These are phyloP conservation scores for Hyaloscypha variabilis DNA, from an alignment of 495 filamentous ascomycete species.

Conservation along the genomic window DNA sequence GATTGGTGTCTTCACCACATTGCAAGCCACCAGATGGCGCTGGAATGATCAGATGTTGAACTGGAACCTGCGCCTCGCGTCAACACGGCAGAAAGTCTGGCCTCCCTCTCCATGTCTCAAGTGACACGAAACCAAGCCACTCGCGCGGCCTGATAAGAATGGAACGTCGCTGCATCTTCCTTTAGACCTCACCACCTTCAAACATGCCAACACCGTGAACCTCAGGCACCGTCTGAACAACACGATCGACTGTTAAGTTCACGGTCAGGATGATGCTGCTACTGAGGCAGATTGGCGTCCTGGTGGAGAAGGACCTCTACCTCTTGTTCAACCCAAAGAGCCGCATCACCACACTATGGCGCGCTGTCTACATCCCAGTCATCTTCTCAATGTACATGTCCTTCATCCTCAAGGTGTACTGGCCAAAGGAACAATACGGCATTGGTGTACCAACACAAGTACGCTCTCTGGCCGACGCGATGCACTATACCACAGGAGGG, in stretches of 20 bases:
- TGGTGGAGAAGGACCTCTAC: constrained; percentile 4
- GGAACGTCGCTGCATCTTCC: not conserved
- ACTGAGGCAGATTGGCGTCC: not conserved
- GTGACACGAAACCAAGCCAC: not conserved
- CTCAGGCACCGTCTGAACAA: not conserved
- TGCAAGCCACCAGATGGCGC: not conserved
- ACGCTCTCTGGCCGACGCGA: constrained; percentile 57
- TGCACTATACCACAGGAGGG: constrained; percentile 48
- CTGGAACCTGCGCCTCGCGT: not conserved
- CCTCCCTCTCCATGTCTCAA: not conserved
- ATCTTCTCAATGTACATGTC: constrained; percentile 56
- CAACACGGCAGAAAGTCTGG: not conserved
- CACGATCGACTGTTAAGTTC: not conserved
- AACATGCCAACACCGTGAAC: not conserved
- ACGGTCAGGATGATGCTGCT: constrained; percentile 1
- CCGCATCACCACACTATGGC: constrained; percentile 32
- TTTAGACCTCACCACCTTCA: not conserved
- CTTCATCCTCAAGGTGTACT: constrained; percentile 53
- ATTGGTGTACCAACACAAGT: constrained; percentile 59
- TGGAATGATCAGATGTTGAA: constrained; percentile 1
- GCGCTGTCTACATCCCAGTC: constrained; percentile 58
- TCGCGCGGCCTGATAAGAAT: not conserved
- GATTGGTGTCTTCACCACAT: not conserved
- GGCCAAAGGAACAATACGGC: constrained; percentile 58
- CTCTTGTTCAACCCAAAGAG: constrained; percentile 10